phyloP scores from a whole-genome alignment of 2,329 filamentous ascomycete genomes.

The Penicillium janthinellum region DNA sequence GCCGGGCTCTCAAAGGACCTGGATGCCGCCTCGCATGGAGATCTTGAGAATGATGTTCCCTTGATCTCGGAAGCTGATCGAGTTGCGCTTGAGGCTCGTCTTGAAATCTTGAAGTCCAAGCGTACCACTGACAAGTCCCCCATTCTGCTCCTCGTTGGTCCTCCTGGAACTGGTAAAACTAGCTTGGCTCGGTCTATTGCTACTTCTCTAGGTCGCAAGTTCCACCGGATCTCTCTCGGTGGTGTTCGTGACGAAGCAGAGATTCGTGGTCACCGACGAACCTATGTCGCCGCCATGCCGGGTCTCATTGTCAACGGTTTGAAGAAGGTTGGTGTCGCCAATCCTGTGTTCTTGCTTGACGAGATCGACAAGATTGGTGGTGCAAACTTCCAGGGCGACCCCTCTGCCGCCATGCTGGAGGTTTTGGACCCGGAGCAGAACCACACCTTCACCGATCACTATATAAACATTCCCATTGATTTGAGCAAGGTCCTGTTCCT shows the following conservation, averaged over 20 bases:
- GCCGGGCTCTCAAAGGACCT: conserved; percentile 53
- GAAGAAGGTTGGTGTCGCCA: conserved; percentile 92
- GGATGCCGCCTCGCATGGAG: conserved; percentile 35
- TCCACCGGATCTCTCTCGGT: conserved; percentile 94
- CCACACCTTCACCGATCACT: conserved; percentile 91
- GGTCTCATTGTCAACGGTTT: conserved; percentile 90
- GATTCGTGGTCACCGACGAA: conserved; percentile 90
- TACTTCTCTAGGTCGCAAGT: conserved; percentile 87
- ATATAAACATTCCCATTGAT: conserved; percentile 92
- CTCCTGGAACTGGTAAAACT: conserved; percentile 94
- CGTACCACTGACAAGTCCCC: conserved; percentile 93
- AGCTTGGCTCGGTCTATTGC: conserved; percentile 92
- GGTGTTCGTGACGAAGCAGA: conserved; percentile 96
- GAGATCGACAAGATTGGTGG: conserved; percentile 97
- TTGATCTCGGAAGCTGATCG: conserved; percentile 50
- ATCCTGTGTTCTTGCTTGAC: conserved; percentile 92
- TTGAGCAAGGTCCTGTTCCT: conserved; percentile 97
- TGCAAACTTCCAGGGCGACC: conserved; percentile 91
- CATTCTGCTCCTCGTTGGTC: conserved; percentile 88
- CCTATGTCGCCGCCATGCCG: conserved; percentile 98
- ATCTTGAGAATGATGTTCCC: conserved; percentile 61
- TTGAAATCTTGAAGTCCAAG: conserved; percentile 76
- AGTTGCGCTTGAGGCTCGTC: conserved; percentile 59
- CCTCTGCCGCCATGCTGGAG: conserved; percentile 95
- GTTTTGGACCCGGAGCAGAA: conserved; percentile 98